Conservation (phyloP, 2,329 filamentous ascomycete species). For the Trichoderma atroviride region DNA sequence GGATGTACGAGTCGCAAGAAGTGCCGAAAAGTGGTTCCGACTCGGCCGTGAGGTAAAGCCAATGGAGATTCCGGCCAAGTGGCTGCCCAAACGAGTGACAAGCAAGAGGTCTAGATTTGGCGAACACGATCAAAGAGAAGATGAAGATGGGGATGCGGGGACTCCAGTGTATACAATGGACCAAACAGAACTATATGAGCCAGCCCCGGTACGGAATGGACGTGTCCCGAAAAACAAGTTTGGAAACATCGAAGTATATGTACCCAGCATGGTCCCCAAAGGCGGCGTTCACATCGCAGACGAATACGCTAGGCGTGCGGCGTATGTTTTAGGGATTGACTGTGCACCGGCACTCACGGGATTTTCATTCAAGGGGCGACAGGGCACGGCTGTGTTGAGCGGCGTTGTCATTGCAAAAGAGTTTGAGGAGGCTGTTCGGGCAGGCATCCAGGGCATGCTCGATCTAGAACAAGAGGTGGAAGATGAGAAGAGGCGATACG, state of each 20-base stretch:
- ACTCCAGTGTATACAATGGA: constrained; percentile 63
- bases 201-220: constrained; percentile 75
- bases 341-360: constrained; percentile 89
- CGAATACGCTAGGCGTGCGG: constrained; percentile 67
- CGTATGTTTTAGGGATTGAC: constrained; percentile 75
- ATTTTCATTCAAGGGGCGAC: constrained; percentile 82
- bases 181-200: constrained; percentile 72
- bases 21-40: constrained; percentile 87
- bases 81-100: constrained; percentile 56
- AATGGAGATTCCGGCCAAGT: constrained; percentile 81
- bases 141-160: constrained; percentile 43
- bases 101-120: constrained; percentile 33
- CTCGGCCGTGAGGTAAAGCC: constrained; percentile 77
- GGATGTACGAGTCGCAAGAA: constrained; percentile 78
- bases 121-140: constrained; percentile 36
- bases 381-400: constrained; percentile 79
- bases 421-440: constrained; percentile 70
- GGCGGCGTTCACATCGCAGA: constrained; percentile 74
- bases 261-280: constrained; percentile 83
- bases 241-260: constrained; percentile 92
- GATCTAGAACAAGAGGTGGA: constrained; percentile 67
- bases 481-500: constrained; percentile 70
- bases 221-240: constrained; percentile 87
- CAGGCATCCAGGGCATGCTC: constrained; percentile 67
- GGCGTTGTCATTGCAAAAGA: constrained; percentile 78